These are phyloP conservation scores for Croton laevigatus DNA, from an alignment of 441 rosid species.

Conservation along the genomic window DNA sequence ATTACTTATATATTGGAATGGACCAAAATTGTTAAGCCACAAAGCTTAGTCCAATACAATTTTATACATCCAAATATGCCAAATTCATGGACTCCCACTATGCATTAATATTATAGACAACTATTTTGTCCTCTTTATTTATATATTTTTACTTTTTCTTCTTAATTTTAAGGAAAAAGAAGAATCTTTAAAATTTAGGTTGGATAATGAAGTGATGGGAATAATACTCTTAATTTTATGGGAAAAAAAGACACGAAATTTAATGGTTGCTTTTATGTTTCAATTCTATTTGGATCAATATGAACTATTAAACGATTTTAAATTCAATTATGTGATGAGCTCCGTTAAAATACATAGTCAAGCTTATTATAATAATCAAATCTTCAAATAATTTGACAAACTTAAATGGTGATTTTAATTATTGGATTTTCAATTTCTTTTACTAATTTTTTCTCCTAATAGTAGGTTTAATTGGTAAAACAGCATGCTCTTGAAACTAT, in stretches of 20 bases:
- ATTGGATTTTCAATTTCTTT: too few relatives aligned
- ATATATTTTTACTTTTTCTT: background rate
- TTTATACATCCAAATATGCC: conserved; percentile 13
- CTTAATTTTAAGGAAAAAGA: background rate
- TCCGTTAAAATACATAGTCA: too few relatives aligned
- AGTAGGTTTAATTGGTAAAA: background rate
- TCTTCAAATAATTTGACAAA: too few relatives aligned
- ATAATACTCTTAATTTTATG: too few relatives aligned
- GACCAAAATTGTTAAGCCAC: conserved; percentile 13
- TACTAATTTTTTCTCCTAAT: too few relatives aligned
- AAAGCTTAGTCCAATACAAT: conserved; percentile 2
- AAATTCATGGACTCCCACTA: conserved; percentile 35
- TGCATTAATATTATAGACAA: conserved; percentile 22
- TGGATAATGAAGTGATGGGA: background rate
- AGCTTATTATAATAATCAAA: too few relatives aligned
- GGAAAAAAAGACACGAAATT: too few relatives aligned
- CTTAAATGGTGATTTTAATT: too few relatives aligned
- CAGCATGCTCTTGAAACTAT: background rate
- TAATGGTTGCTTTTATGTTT: too few relatives aligned
- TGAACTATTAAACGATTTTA: too few relatives aligned
- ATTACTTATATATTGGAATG: background rate
- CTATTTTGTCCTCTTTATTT: conserved; percentile 14
- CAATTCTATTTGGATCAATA: too few relatives aligned
- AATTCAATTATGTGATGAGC: too few relatives aligned
- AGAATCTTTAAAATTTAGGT: background rate